Base-by-base conservation (phyloP, 176 grass and related monocot genomes). In the Phoenix roebelenii region DNA sequence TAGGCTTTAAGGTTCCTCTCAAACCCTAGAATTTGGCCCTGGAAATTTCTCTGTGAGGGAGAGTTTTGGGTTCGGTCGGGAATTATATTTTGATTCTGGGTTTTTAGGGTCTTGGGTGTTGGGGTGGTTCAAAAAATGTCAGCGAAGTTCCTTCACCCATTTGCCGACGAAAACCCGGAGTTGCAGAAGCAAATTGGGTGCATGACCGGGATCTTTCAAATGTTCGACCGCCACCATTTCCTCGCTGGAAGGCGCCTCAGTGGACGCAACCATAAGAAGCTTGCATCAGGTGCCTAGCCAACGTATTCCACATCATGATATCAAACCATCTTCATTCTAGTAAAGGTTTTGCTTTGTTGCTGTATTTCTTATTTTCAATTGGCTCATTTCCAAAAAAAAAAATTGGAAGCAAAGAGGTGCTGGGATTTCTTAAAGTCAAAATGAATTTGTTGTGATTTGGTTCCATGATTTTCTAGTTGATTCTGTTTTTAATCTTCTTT, bases 181-280 rank as follows among this genome's bases (percentile, higher is more conserved):
- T 59, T 91, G 72, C 67, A 79, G 66, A 86, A 78, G 57, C 87
- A 97, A 66, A 72, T 85, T 23, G 87, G 92, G 1, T 96, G 87
- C 76, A 85, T 88, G 77, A 82, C 87, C 39, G 92, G 87, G 49
- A 96, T 90, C 79, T 81, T 96, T 30, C 86, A 90, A 55, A 77
- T 89, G 23, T 90, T 96, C 57, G 92, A 90, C 76, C 77, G 80
- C 50, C 87, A 83, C 55, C 74, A 85, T 73, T 77, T 83, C 59
- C 76, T 90, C 49, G 48, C 69, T 19, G 74, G 60, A 50, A 60
- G 52, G 54, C 79, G 61, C 19, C 72, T 58, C 16, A 69, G 49
- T 5, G 63, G 32, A 12, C 66, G 73, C 64, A 57, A 24, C 57
- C 50, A 55, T 26, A 61, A 61, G 50, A 58, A 68, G 25, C 60